phyloP scores from a whole-genome alignment of 148 eudicot species.

The Dianthus caryophyllus region DNA sequence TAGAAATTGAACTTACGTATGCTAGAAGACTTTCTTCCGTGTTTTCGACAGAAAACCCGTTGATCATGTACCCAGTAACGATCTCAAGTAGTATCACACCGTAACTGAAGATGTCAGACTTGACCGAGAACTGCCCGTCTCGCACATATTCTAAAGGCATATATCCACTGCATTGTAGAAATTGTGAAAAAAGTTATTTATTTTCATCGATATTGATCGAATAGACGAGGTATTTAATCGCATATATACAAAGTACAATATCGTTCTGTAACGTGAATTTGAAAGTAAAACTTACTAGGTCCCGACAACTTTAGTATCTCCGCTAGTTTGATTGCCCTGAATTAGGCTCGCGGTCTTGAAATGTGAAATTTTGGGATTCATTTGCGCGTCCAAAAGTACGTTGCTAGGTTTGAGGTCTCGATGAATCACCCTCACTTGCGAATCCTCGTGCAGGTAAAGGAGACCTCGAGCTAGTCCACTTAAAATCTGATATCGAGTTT shows the following conservation, averaged over 20 bases:
- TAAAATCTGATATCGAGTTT: conserved; percentile 34
- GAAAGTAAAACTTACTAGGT: conserved; percentile 34
- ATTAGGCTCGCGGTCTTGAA: conserved; percentile 17
- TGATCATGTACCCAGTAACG: conserved; percentile 17
- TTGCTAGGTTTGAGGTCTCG: conserved; percentile 50
- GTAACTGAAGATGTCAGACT: conserved; percentile 53
- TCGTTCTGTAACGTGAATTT: too few species aligned
- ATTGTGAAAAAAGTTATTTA: too few species aligned
- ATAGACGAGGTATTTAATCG: too few species aligned
- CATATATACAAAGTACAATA: too few species aligned
- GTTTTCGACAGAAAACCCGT: neutral
- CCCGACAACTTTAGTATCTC: conserved; percentile 12
- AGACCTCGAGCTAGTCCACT: conserved; percentile 18
- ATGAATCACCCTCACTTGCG: conserved; percentile 46
- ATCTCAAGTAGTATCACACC: conserved; percentile 43
- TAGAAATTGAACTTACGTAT: conserved; percentile 16
- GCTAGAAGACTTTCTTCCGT: conserved; percentile 4
- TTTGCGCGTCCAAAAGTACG: conserved; percentile 33
- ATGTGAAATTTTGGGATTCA: conserved; percentile 39
- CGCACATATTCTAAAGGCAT: conserved; percentile 27
- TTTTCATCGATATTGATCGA: too few species aligned
- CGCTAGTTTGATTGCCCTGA: conserved; percentile 14
- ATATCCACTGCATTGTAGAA: conserved; percentile 25
- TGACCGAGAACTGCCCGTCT: conserved; percentile 34
- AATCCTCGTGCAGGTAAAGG: conserved; percentile 40